phyloP scores from a whole-genome alignment of 768 basidiomycete species.

The Termitomyces sp. region DNA sequence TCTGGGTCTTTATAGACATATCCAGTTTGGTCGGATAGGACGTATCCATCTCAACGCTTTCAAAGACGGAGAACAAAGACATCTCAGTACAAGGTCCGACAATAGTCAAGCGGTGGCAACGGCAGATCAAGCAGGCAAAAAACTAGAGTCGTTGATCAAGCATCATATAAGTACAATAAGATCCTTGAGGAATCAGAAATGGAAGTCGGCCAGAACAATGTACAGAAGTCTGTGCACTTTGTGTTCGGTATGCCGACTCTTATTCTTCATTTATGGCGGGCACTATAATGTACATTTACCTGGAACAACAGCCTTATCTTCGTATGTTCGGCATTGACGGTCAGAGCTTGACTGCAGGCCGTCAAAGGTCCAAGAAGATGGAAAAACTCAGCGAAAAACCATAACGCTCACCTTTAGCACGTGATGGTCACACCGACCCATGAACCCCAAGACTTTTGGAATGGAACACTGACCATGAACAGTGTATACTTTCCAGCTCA shows the following conservation, averaged over 20 bases:
- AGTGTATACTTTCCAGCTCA: constrained; percentile 51
- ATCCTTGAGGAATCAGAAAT: neutral
- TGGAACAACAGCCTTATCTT: neutral
- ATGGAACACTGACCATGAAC: constrained; percentile 25
- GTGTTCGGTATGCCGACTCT: neutral
- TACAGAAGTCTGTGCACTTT: neutral
- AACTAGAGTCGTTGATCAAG: neutral
- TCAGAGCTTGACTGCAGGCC: neutral
- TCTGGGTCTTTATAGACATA: constrained; percentile 2
- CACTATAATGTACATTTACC: neutral
- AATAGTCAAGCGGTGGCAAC: constrained; percentile 8
- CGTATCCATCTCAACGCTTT: constrained; percentile 2
- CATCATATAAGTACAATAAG: neutral
- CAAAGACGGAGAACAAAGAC: constrained; percentile 4
- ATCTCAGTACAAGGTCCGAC: constrained; percentile 4
- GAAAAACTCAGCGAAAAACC: no score
- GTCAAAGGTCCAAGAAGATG: neutral
- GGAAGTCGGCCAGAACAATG: neutral
- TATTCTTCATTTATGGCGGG: neutral
- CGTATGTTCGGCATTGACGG: neutral
- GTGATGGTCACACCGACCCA: constrained; percentile 9
- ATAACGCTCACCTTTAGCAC: neutral
- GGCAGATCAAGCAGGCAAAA: neutral
- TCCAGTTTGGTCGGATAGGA: neutral
- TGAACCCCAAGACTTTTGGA: constrained; percentile 3